Conservation (phyloP, 2,329 filamentous ascomycete species). For the Aureobasidium melanogenum region DNA sequence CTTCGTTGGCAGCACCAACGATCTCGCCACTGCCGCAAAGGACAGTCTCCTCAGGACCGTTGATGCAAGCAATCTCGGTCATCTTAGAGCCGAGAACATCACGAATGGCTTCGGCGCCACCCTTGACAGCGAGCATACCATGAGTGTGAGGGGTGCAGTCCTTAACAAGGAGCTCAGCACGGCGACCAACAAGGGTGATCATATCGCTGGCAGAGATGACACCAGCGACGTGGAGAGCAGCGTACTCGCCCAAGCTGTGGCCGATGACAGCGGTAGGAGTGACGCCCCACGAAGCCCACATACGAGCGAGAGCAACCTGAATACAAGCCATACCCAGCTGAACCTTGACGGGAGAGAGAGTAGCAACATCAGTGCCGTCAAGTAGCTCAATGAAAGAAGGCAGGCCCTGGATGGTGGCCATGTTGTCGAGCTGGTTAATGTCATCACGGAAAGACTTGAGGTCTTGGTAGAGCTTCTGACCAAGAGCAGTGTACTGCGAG, state of each 20-base stretch:
- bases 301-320: constrained; percentile 43
- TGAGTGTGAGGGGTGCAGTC: constrained; percentile 60
- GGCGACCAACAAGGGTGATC: constrained; percentile 60
- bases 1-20: constrained; percentile 45
- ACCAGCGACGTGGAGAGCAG: constrained; percentile 61
- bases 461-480: constrained; percentile 41
- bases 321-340: constrained; percentile 46
- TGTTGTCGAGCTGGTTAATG: constrained; percentile 41
- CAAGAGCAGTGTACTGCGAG: constrained; percentile 44
- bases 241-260: constrained; percentile 63
- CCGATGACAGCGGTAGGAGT: constrained; percentile 45
- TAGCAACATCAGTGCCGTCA: constrained; percentile 40
- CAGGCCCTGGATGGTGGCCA: constrained; percentile 37
- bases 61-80: constrained; percentile 61
- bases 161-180: constrained; percentile 56
- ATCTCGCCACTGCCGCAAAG: constrained; percentile 55
- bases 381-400: constrained; percentile 43
- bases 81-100: constrained; percentile 43
- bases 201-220: constrained; percentile 63
- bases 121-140: constrained; percentile 54
- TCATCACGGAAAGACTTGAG: constrained; percentile 39
- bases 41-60: constrained; percentile 66
- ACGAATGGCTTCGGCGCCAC: constrained; percentile 42
- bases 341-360: constrained; percentile 42
- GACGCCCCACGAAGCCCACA: constrained; percentile 47